Conservation (phyloP, 768 basidiomycete genomes). For the Mycena albidolilacea region DNA sequence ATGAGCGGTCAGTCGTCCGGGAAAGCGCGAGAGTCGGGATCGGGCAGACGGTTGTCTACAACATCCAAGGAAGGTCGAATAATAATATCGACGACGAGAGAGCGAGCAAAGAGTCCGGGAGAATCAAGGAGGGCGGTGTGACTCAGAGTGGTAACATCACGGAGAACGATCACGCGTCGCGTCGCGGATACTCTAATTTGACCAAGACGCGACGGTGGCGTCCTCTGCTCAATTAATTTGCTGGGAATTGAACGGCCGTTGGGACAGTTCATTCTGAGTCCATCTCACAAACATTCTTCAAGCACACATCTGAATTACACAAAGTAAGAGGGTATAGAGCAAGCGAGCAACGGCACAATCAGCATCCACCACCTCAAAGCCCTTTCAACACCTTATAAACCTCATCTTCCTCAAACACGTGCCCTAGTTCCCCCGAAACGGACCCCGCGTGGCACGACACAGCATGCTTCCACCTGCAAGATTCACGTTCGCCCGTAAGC, state of each 20-base stretch:
- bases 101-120: not conserved
- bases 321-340: too few species aligned
- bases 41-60: not conserved
- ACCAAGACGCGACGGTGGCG: not conserved
- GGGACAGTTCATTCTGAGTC: too few species aligned
- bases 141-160: not conserved
- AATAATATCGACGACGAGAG: not conserved
- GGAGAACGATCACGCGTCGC: slow-evolving; percentile 28
- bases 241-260: too few species aligned
- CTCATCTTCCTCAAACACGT: slow-evolving; percentile 70
- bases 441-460: slow-evolving; percentile 79
- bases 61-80: not conserved
- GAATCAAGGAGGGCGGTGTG: not conserved
- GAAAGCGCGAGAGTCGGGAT: not conserved
- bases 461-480: slow-evolving; percentile 85
- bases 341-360: too few species aligned
- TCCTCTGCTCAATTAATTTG: too few species aligned
- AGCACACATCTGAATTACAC: too few species aligned
- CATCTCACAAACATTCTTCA: too few species aligned
- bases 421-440: slow-evolving; percentile 67
- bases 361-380: slow-evolving; percentile 14
- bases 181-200: slow-evolving; percentile 78
- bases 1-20: not conserved
- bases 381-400: slow-evolving; percentile 50
- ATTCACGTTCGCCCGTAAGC: not conserved